These are phyloP conservation scores for Podospora conica DNA, from an alignment of 495 filamentous ascomycete species.

Conservation along the genomic window DNA sequence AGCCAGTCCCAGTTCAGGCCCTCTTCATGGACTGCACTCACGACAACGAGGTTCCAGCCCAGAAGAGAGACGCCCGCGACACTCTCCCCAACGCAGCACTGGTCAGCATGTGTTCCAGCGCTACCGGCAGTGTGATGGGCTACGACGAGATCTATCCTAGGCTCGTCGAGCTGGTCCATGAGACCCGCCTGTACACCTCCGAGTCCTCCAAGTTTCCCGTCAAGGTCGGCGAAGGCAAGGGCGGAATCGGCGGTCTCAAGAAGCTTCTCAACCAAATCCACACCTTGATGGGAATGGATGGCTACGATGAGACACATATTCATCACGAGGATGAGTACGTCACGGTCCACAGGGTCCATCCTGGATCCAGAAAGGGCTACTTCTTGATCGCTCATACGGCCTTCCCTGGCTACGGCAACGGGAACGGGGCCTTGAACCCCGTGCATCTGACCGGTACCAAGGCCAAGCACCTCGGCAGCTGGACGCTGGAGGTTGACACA, in stretches of 20 bases:
- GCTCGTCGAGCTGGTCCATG: constrained; percentile 81
- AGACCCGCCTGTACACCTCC: constrained; percentile 75
- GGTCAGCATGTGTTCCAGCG: constrained; percentile 90
- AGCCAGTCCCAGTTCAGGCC: constrained; percentile 76
- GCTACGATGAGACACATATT: constrained; percentile 91
- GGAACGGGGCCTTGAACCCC: constrained; percentile 67
- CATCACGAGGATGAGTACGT: constrained; percentile 95
- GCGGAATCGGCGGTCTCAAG: constrained; percentile 84
- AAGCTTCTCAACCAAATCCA: constrained; percentile 89
- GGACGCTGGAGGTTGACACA: constrained; percentile 78
- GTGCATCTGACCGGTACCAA: constrained; percentile 67
- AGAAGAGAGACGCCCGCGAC: constrained; percentile 91
- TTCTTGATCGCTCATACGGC: constrained; percentile 95
- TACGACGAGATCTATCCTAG: constrained; percentile 96
- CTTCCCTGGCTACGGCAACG: constrained; percentile 79
- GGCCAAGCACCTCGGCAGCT: constrained; percentile 77
- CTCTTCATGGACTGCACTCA: constrained; percentile 99
- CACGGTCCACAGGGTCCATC: constrained; percentile 92
- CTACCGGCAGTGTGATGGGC: constrained; percentile 95
- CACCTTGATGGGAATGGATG: constrained; percentile 85
- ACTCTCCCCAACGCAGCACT: constrained; percentile 94
- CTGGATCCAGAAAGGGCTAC: constrained; percentile 80
- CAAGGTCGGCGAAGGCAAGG: constrained; percentile 55
- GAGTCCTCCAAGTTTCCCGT: constrained; percentile 57
- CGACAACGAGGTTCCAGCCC: constrained; percentile 93